Base-by-base conservation (phyloP, 495 filamentous ascomycete species). In the Neurospora pannonica region DNA sequence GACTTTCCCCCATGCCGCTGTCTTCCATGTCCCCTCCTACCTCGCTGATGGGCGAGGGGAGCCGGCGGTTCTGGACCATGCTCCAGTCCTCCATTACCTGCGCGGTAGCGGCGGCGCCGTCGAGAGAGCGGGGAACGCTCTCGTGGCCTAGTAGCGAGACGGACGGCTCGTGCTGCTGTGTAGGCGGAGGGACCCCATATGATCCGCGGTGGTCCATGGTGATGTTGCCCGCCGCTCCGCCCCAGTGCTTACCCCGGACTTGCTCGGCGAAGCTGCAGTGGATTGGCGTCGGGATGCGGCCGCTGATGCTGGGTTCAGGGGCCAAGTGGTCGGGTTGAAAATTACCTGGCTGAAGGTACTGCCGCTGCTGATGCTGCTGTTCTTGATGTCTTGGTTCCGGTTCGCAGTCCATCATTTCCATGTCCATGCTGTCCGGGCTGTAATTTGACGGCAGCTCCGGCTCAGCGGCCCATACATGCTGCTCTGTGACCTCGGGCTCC, bases 31-130 rank as follows among this genome's bases (percentile, higher is more conserved):
- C 54, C 5, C 86, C 86, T 73, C 88, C 91, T 73, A 85, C 88
- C 76, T 94, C 92, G 72, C 88, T 91, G 73, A 93, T 90, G 6
- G 92, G 92, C 34, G 90, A 93, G 4, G 91, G 92, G 9, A 93
- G 85, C 42, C 89, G 88, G 21, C 88, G 84, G 73, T 82, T 85
- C 70, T 87, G 84, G 5, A 85, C 82, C 79, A 83, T 79, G 71
- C 77, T 81, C 79, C 85, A 85, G 75, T 87, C 85, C 70, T 84
- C 83, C 79, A 83, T 83, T 21, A 79, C 75, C 38, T 76, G 75
- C 3, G 75, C 67, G 1, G 78, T 75, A 6, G 75, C 73, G 7
- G 79, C 79, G 5, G 82, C 75, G 75, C 82, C 81, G 36, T 84
- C 82, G 37, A 83, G 79, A 17, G 78, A 84, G 13, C 81, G 75